These are phyloP conservation scores for Taphrina flavorubra DNA, from an alignment of 1,139 yeast genomes.

Conservation along the genomic window DNA sequence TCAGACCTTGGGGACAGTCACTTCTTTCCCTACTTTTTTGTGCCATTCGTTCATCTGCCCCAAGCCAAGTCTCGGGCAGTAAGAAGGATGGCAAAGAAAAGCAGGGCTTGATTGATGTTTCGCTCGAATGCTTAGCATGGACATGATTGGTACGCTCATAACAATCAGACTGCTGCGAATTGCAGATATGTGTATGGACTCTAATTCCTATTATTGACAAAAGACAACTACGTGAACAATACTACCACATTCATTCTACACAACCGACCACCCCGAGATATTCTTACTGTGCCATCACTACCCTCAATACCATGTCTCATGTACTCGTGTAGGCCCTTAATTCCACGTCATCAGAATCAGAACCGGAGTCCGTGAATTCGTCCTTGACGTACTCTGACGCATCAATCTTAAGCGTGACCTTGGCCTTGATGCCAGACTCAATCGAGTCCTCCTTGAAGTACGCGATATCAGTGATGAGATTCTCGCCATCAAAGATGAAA, in stretches of 20 bases:
- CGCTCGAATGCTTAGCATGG: not conserved
- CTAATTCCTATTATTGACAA: not conserved
- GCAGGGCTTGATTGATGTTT: not conserved
- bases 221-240: not conserved
- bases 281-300: not conserved
- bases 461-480: not conserved
- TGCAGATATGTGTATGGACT: not conserved
- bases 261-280: no score
- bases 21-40: conserved; percentile 9
- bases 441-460: conserved; percentile 12
- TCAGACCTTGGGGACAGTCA: not conserved
- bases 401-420: conserved; percentile 7
- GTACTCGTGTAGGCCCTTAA: not conserved
- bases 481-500: conserved; percentile 7
- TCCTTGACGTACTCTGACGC: conserved; percentile 2
- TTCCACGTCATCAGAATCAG: not conserved
- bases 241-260: not conserved
- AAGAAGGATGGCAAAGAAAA: conserved; percentile 4
- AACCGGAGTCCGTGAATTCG: conserved; percentile 11
- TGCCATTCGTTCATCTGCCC: conserved; percentile 2
- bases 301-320: not conserved
- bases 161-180: not conserved
- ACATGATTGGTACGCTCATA: not conserved
- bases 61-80: not conserved
- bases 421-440: conserved; percentile 20